Percentiles rank a stretch among this genome's conserved stretches.
Evolutionary conservation across 2,329 filamentous ascomycete genomes (phyloP).

Genomic region (Leptoxyphium fumago): DNA sequence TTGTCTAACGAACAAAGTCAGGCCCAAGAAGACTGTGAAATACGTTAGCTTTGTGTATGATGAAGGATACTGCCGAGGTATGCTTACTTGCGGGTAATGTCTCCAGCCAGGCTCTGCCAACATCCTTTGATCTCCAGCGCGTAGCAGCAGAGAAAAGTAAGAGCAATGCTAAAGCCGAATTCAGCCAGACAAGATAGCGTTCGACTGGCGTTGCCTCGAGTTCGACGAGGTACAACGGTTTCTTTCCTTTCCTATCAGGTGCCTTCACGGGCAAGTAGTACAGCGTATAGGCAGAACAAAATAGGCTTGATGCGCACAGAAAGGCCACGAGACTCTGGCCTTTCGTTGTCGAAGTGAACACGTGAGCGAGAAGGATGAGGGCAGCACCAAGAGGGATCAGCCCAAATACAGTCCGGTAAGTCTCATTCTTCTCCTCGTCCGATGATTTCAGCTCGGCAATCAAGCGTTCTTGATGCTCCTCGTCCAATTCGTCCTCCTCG

Average conservation of each 20-base stretch:
- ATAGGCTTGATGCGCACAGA: constrained; percentile 48
- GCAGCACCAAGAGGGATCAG: constrained; percentile 42
- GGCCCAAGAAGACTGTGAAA: constrained; percentile 39
- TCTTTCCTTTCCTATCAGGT: constrained; percentile 24
- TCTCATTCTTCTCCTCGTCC: constrained; percentile 29
- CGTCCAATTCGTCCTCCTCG: constrained; percentile 49
- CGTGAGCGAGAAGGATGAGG: constrained; percentile 38
- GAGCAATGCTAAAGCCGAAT: constrained; percentile 41
- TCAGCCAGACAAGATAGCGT: constrained; percentile 45
- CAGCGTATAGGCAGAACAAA: constrained; percentile 47
- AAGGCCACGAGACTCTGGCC: constrained; percentile 33
- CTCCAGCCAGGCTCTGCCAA: constrained; percentile 19
- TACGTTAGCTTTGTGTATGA: constrained; percentile 11
- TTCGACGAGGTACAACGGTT: constrained; percentile 13
- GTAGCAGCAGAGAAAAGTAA: constrained; percentile 34
- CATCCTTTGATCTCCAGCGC: constrained; percentile 19
- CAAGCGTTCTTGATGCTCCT: constrained; percentile 54
- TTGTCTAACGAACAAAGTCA: constrained; percentile 47
- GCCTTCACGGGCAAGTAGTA: constrained; percentile 23
- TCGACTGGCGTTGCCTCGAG: constrained; percentile 35
- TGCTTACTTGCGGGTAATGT: constrained; percentile 22
- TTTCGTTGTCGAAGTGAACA: constrained; percentile 28
- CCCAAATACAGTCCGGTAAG: constrained; percentile 36
- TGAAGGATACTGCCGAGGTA: constrained; percentile 21
- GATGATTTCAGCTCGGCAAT: constrained; percentile 41